phyloP scores from a whole-genome alignment of 345 rosid species.

The Eucalyptus rudis region DNA sequence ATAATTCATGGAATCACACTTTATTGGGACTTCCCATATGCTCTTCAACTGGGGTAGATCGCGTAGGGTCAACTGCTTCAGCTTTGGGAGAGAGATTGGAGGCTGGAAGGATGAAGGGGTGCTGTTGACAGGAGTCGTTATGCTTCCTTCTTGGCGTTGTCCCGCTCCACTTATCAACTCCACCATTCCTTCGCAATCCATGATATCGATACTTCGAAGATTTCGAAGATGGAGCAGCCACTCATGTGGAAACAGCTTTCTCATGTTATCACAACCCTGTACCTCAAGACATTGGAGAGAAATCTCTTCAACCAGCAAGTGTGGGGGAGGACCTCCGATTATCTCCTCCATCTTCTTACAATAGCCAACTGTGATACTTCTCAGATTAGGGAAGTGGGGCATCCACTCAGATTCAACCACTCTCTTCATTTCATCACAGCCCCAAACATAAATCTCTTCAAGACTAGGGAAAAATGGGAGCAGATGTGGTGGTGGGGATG shows the following conservation, averaged over 20 bases:
- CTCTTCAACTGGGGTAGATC: neutral
- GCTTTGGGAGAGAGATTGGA: neutral
- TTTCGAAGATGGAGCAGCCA: too few relatives aligned
- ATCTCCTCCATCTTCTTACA: too few relatives aligned
- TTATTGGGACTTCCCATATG: neutral
- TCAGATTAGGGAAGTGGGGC: too few relatives aligned
- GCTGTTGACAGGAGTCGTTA: neutral
- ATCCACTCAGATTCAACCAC: too few relatives aligned
- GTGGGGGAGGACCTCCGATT: too few relatives aligned
- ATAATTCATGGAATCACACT: neutral
- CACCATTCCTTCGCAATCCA: neutral
- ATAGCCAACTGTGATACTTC: too few relatives aligned
- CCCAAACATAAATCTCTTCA: accelerated
- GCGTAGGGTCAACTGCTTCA: accelerated
- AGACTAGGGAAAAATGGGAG: too few relatives aligned
- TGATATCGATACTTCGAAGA: too few relatives aligned
- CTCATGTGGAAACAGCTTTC: neutral
- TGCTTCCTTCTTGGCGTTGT: neutral
- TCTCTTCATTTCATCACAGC: too few relatives aligned
- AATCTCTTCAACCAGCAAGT: neutral
- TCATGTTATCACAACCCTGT: neutral
- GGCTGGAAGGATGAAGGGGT: neutral
- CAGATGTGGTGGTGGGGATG: too few relatives aligned
- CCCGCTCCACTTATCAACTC: neutral
- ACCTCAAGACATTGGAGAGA: neutral